These are phyloP conservation scores for Pythium rishiriense DNA, from an alignment of 352 stramenopile species.

Conservation along the genomic window DNA sequence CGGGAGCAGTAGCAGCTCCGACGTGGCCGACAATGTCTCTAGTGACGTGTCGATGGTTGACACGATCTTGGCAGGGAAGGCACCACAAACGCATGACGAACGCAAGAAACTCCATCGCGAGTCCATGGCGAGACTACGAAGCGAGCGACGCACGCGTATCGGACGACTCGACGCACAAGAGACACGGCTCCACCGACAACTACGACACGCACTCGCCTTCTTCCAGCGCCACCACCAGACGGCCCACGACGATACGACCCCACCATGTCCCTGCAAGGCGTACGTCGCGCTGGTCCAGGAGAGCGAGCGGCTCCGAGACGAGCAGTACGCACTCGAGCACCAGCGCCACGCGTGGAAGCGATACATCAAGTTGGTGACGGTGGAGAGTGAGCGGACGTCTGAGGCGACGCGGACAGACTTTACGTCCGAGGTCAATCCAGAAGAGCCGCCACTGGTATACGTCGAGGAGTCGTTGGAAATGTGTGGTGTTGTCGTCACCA, in stretches of 20 bases:
- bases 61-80: no score
- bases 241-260: no score
- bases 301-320: not conserved
- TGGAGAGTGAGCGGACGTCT: not conserved
- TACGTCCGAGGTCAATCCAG: no score
- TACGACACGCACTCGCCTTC: not conserved
- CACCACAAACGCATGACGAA: not conserved
- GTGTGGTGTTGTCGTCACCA: not conserved
- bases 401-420: not conserved
- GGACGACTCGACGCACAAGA: not conserved
- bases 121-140: conserved; percentile 1
- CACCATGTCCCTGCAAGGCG: not conserved
- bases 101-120: conserved; percentile 3
- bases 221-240: not conserved
- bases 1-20: not conserved
- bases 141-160: not conserved
- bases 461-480: not conserved
- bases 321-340: conserved; percentile 14
- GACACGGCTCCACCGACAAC: not conserved
- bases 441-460: not conserved
- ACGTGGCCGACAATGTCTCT: no score
- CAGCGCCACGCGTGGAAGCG: not conserved
- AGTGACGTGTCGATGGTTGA: no score
- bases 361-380: not conserved
- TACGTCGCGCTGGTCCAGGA: not conserved